A percentile compares a stretch with the other conserved stretches of the same genome.
Evolutionary conservation across 495 filamentous ascomycete genomes (phyloP).

Genomic region (Penicillium desertorum): DNA sequence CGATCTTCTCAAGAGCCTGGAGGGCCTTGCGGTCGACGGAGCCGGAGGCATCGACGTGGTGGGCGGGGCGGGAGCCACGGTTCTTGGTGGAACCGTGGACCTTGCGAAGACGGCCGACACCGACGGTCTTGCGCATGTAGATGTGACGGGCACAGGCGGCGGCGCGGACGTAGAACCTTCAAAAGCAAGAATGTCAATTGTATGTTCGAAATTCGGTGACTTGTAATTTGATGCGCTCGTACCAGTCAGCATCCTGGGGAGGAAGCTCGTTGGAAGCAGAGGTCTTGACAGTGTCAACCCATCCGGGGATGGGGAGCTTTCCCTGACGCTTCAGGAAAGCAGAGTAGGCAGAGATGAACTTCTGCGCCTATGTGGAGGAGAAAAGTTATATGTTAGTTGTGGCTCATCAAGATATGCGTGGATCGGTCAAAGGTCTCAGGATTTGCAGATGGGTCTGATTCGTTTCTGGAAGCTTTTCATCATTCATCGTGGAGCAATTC

Average conservation of each 20-base stretch:
- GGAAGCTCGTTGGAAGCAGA: conserved; percentile 93
- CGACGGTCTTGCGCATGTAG: conserved; percentile 98
- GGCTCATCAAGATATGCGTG: conserved; percentile 9
- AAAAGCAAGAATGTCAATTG: conserved; percentile 19
- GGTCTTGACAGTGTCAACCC: conserved; percentile 99
- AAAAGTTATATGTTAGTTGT: conserved; percentile 31
- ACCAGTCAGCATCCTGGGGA: conserved; percentile 94
- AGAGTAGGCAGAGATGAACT: conserved; percentile 93
- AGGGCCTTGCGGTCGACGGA: conserved; percentile 93
- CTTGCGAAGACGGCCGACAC: conserved; percentile 89
- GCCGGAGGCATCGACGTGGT: conserved; percentile 95
- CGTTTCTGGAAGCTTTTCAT: conserved; percentile 23
- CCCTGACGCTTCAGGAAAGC: conserved; percentile 98
- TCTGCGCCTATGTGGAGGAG: conserved; percentile 64
- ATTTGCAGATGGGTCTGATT: conserved; percentile 24
- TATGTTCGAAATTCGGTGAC: neutral
- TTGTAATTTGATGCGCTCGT: conserved; percentile 23
- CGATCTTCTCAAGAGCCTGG: conserved; percentile 98
- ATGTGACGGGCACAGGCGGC: conserved; percentile 95
- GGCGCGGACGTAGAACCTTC: conserved; percentile 93
- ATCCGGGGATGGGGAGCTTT: conserved; percentile 96
- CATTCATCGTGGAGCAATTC: conserved; percentile 1
- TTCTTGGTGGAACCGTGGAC: conserved; percentile 96
- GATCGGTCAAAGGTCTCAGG: conserved; percentile 14
- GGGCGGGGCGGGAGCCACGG: conserved; percentile 83